Evolutionary conservation across 192 early-diverging fungal species (phyloP), one percentile per base, ranked within the genome.

Genomic region (Rhizophagus prolifer): DNA sequence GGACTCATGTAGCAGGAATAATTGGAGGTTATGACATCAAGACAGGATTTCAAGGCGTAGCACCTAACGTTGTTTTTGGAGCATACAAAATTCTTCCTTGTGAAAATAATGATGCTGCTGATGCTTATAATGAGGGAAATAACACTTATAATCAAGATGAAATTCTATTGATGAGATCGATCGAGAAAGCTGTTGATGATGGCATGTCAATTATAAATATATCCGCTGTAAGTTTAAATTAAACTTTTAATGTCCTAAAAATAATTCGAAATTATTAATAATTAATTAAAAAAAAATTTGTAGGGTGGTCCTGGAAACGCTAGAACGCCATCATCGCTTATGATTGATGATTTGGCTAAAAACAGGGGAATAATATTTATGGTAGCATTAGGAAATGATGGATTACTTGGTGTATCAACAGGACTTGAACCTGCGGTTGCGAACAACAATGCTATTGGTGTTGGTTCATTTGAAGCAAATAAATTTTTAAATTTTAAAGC

Each of bases 371-470:
- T 54, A 54, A 54, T 54, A 54, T 9, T 46, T 78, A 83, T 88
- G 64, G 83, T 89, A 26, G 85, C 94, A 14, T 83, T 82, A 36
- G 96, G 96, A 16, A 97, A 97, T 85, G 85, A 91, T 44, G 95
- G 95, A 47, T 44, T 77, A 25, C 72, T 86, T 62, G 90, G 81
- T 1, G n/a, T 82, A 5, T 82, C 74, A 41, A 72, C 79, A 16
- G 65, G 63, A 25, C 75, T 75, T 9, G 69, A 76, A 7, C 81
- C 81, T 9, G 79, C 79, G 1, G 80, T 73, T 5, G 76, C 76
- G 9, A 7, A 54, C 3, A 7, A 54, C 3, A 19, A 54, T 54
- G 19, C 50, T 6, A 54, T 54, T 54, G 16, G 50, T 7, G 16
- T 54, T 19, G 50, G 41, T 44, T 44, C 41, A 44, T 44, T 44